phyloP scores from a whole-genome alignment of 306 rosid species.

The Cyamopsis tetragonoloba region DNA sequence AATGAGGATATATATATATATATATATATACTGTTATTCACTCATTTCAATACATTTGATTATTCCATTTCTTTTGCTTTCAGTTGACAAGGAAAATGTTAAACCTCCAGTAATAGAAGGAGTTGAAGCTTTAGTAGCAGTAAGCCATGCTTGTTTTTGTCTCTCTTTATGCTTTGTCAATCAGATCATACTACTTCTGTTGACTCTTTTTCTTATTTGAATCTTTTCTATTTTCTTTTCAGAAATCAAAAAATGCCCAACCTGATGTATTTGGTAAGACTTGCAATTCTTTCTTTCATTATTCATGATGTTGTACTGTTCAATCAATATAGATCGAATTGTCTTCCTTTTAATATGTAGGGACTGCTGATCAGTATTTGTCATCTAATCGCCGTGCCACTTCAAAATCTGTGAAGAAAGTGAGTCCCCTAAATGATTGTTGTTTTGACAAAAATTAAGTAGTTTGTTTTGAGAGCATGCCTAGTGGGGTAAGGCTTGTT shows the following conservation, averaged over 20 bases:
- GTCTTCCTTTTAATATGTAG: conserved; percentile 33
- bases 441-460: conserved; percentile 9
- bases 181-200: not conserved
- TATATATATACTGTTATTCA: not conserved
- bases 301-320: conserved; percentile 17
- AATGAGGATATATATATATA: not conserved
- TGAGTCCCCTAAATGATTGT: conserved; percentile 12
- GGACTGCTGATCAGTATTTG: conserved; percentile 36
- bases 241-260: conserved; percentile 54
- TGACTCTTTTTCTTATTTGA: conserved; percentile 10
- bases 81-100: conserved; percentile 62
- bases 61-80: conserved; percentile 20
- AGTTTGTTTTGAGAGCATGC: not conserved
- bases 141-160: conserved; percentile 38
- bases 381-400: conserved; percentile 36
- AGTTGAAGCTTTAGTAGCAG: conserved; percentile 52
- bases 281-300: not conserved
- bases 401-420: conserved; percentile 72
- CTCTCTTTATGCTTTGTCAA: conserved; percentile 2
- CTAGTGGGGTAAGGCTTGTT: too few relatives aligned
- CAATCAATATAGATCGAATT: conserved; percentile 11
- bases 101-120: conserved; percentile 72
- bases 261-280: conserved; percentile 54
- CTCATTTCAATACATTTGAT: conserved; percentile 1
- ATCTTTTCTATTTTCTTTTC: conserved; percentile 2